phyloP scores from a whole-genome alignment of 768 basidiomycete genomes.

The Psilocybe tampanensis region DNA sequence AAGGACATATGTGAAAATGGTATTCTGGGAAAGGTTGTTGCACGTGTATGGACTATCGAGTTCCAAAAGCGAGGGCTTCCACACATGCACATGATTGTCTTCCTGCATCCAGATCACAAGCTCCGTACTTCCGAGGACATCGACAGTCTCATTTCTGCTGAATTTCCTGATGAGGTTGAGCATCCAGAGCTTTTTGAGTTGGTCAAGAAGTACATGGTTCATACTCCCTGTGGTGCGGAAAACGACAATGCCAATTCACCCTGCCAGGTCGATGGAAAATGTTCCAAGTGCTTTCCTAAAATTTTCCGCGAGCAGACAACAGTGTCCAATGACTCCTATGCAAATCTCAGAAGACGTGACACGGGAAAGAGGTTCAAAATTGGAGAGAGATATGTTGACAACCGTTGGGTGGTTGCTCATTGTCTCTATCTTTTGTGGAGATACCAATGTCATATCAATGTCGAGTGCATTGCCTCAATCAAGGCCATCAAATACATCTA shows the following conservation, averaged over 20 bases:
- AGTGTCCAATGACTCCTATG: too few relatives aligned
- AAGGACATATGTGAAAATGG: slow-evolving; percentile 36
- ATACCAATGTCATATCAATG: slow-evolving; percentile 52
- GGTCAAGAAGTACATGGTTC: slow-evolving; percentile 25
- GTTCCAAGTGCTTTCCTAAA: slow-evolving; percentile 37
- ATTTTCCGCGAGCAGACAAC: slow-evolving; percentile 20
- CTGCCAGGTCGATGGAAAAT: slow-evolving; percentile 39
- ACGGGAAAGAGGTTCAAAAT: slow-evolving; percentile 7
- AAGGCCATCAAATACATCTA: slow-evolving; percentile 43
- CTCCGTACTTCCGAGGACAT: slow-evolving; percentile 36
- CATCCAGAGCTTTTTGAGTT: too few relatives aligned
- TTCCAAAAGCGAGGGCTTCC: slow-evolving; percentile 29
- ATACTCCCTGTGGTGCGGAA: slow-evolving; percentile 32
- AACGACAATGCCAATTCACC: slow-evolving; percentile 26
- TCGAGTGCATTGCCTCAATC: slow-evolving; percentile 42
- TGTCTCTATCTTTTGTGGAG: slow-evolving; percentile 33
- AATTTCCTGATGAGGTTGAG: too few relatives aligned
- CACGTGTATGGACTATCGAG: too few relatives aligned
- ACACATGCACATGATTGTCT: slow-evolving; percentile 47
- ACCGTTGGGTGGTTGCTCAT: slow-evolving; percentile 45
- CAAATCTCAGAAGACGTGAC: too few relatives aligned
- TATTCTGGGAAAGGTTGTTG: too few relatives aligned
- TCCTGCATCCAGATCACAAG: slow-evolving; percentile 39
- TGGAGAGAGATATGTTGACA: slow-evolving; percentile 29
- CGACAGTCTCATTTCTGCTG: slow-evolving; percentile 22